Evolutionary conservation across 176 grass and related monocot species (phyloP), one percentile per base, ranked within the genome.

Genomic region (Eremochloa ophiuroides): DNA sequence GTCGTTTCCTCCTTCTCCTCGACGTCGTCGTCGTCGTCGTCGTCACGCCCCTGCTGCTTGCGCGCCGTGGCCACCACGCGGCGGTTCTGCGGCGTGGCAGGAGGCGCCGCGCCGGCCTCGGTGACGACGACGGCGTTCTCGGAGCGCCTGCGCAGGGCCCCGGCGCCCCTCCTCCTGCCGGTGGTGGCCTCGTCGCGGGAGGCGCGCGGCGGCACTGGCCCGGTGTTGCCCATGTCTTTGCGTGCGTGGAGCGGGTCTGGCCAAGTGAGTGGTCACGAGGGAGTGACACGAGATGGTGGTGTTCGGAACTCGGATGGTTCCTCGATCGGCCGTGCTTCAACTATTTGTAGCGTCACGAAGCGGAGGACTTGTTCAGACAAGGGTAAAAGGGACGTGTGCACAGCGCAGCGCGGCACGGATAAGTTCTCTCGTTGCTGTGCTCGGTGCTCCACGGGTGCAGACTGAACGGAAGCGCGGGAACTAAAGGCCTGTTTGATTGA

Each of bases 201-300:
- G 64, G 44, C 43, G 82, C 55, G 72, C 55, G 43, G 53, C 55
- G 33, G 34, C 65, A 27, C n/a, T n/a, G n/a, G n/a, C n/a, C n/a
- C 71, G 42, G 65, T 40, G 72, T 85, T 89, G 43, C 87, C 87
- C 87, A 89, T 85, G 77, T 47, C 7, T 72, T 40, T 3, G 43
- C 2, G 34, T 30, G 16, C 4, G 41, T 33, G 38, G 3, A 6
- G 17, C 2, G 34, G 6, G 4, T 37, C 33, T 37, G 63, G 2
- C 6, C 39, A 43, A 40, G 66, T 25, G 74, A 76, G n/a, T 15
- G 65, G 65, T 23, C 23, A 27, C 22, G 14, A 15, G 9, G 28
- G 30, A 75, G 44, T 83, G 81, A 12, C 33, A 42, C 48, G 16
- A 46, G 39, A 12, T 13, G 41, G 60, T 31, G 40, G 41, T 68